These are phyloP conservation scores for Pseudocercospora fuligena DNA, from an alignment of 2,329 filamentous ascomycete genomes.

Conservation along the genomic window DNA sequence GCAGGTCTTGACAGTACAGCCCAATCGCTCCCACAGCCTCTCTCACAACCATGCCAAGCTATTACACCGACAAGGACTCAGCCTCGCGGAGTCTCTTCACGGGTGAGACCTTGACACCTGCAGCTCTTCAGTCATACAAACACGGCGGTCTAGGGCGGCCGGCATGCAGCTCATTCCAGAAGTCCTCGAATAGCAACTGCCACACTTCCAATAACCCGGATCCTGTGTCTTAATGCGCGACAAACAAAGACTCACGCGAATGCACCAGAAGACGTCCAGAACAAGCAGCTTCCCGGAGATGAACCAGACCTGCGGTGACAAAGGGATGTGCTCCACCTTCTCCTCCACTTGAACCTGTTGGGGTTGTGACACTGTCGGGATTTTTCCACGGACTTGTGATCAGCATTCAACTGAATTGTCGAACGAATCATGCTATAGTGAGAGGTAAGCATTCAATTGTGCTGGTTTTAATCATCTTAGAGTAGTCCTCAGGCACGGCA, in stretches of 20 bases:
- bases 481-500: too few relatives aligned
- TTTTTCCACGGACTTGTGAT: neutral
- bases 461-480: too few relatives aligned
- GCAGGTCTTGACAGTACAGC: neutral
- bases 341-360: neutral
- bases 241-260: conserved; percentile 12
- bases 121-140: neutral
- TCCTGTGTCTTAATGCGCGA: conserved; percentile 3
- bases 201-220: neutral
- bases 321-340: neutral
- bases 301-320: conserved; percentile 1
- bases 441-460: neutral
- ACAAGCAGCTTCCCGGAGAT: neutral
- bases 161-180: conserved; percentile 1
- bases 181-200: neutral
- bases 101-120: neutral
- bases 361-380: neutral
- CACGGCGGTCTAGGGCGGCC: neutral
- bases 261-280: neutral
- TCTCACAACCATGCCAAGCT: neutral
- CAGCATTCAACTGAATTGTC: neutral
- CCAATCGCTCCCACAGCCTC: neutral
- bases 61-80: neutral
- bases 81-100: neutral
- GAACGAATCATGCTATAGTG: neutral